phyloP scores from a whole-genome alignment of 169 alveolate species.

The Theileria sp. region DNA sequence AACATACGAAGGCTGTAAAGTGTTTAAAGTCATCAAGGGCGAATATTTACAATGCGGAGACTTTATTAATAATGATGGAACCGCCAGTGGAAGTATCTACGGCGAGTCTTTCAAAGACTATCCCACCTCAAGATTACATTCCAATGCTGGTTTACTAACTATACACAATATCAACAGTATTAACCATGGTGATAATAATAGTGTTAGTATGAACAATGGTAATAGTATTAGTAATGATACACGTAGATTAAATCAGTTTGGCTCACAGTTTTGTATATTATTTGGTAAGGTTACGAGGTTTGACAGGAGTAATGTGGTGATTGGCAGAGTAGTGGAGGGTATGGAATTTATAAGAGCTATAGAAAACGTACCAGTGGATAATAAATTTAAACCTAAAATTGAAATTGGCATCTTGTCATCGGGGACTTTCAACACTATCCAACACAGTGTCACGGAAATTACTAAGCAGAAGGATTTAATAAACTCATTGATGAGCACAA shows the following conservation, averaged over 20 bases:
- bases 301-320: conserved; percentile 82
- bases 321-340: conserved; percentile 88
- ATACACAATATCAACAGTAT: conserved; percentile 69
- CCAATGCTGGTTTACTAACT: conserved; percentile 84
- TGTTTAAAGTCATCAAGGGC: conserved; percentile 92
- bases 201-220: background rate
- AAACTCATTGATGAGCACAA: conserved; percentile 29
- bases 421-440: conserved; percentile 53
- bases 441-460: conserved; percentile 32
- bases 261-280: conserved; percentile 85
- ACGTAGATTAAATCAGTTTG: too few species aligned
- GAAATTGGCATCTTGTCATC: conserved; percentile 79
- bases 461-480: conserved; percentile 46
- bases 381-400: conserved; percentile 79
- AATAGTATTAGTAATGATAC: too few species aligned
- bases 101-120: conserved; percentile 85
- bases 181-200: background rate
- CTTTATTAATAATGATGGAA: conserved; percentile 86
- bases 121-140: conserved; percentile 79
- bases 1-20: conserved; percentile 84
- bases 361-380: conserved; percentile 82
- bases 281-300: conserved; percentile 80
- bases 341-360: conserved; percentile 87
- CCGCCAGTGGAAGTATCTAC: conserved; percentile 88
- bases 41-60: conserved; percentile 94